These are phyloP conservation scores for Exophiala aquamarina DNA, from an alignment of 2,329 filamentous ascomycete genomes.

Conservation along the genomic window DNA sequence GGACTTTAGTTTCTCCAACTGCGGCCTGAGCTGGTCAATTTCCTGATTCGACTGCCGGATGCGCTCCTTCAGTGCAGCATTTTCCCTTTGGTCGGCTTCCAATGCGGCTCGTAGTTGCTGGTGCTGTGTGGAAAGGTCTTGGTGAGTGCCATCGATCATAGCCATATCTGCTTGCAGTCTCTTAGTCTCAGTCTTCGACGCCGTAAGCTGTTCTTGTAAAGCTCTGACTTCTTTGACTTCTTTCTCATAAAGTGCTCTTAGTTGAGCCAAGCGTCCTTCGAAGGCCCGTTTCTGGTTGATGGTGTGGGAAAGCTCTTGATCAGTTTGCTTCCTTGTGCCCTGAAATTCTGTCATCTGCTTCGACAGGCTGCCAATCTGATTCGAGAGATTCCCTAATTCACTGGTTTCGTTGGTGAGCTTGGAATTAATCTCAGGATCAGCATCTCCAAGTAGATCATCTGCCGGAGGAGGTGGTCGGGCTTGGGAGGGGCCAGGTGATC, in stretches of 20 bases:
- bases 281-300: slow-evolving; percentile 90
- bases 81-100: slow-evolving; percentile 86
- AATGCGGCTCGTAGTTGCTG: slow-evolving; percentile 71
- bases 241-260: slow-evolving; percentile 86
- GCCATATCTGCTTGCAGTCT: slow-evolving; percentile 83
- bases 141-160: slow-evolving; percentile 74
- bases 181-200: slow-evolving; percentile 75
- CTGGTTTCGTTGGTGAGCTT: slow-evolving; percentile 86
- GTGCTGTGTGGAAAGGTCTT: slow-evolving; percentile 81
- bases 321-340: slow-evolving; percentile 72
- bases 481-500: slow-evolving; percentile 49
- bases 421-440: slow-evolving; percentile 83
- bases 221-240: slow-evolving; percentile 84
- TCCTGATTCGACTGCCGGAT: slow-evolving; percentile 82
- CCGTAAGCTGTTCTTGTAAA: slow-evolving; percentile 77
- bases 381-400: slow-evolving; percentile 92
- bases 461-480: slow-evolving; percentile 49
- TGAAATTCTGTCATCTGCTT: slow-evolving; percentile 95
- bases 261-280: slow-evolving; percentile 81
- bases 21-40: slow-evolving; percentile 79
- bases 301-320: slow-evolving; percentile 78
- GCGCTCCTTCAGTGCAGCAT: slow-evolving; percentile 78
- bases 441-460: slow-evolving; percentile 88
- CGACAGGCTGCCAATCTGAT: slow-evolving; percentile 86
- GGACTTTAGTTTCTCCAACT: slow-evolving; percentile 88